Evolutionary conservation across 257 asterid species (phyloP), one percentile per base, ranked within the genome.

Genomic region (Penstemon newberryi): DNA sequence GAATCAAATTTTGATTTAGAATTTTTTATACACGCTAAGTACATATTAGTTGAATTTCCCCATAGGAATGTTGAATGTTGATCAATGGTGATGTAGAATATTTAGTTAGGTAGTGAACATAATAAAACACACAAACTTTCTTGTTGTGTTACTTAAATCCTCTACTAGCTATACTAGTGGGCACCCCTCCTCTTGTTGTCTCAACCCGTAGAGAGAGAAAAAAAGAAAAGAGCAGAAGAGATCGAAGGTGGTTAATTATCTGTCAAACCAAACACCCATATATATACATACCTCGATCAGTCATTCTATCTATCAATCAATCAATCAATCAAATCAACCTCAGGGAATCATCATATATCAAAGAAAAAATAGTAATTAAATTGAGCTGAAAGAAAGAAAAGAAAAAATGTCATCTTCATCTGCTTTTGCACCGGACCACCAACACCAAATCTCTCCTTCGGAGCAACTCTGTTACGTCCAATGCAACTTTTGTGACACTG

Each of bases 391-490:
- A 67, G 39, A 56, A 53, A 42, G 50, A 50, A n/a, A 37, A 70
- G 15, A 36, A 13, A 44, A 80, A 54, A 88, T 89, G 96, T 92
- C 98, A 25, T 86, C 98, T 82, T 92, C 98, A 64, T 84, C 96
- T 62, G 81, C 88, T 70, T 86, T 86, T 71, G 76, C 87, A 33
- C 92, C 94, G 80, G 96, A 86, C 83, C 89, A 86, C 87, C 90
- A 83, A 77, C 95, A 79, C 70, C 88, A 25, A 2, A 25, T 60
- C 72, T 68, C 81, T 52, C 78, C 85, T 63, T 79, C 97, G 19
- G 98, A 92, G 83, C 95, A 90, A 83, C 98, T 90, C 78, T 88
- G 95, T 74, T 93, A 93, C 83, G 97, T 87, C 89, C 92, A 82
- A 71, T 93, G 98, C 95, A 77, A 78, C 90, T 88, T 67, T 60